A percentile compares a stretch with the other conserved stretches of the same genome.
phyloP scores from a whole-genome alignment of 2,329 filamentous ascomycete genomes.

The Fusarium xylarioides region DNA sequence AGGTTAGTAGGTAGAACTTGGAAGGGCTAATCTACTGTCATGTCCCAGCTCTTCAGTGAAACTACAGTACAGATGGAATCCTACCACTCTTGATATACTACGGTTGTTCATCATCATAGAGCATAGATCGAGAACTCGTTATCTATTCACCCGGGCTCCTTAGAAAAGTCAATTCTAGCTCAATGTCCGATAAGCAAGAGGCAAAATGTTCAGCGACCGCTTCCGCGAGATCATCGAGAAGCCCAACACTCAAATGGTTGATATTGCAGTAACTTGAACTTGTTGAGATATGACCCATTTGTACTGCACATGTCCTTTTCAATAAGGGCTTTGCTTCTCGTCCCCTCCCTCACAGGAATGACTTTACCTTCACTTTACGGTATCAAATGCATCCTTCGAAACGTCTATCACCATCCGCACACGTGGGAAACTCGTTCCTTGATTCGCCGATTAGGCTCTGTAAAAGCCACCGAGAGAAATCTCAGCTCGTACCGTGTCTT shows the following conservation, averaged over 20 bases:
- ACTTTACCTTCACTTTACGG: background rate
- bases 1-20: background rate
- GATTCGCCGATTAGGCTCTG: conserved; percentile 29
- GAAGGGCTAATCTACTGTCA: conserved; percentile 25
- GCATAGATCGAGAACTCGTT: background rate
- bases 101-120: background rate
- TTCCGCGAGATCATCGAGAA: background rate
- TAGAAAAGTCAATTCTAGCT: background rate
- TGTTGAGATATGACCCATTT: background rate
- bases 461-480: conserved; percentile 33
- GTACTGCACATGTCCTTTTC: background rate
- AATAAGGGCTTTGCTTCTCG: background rate
- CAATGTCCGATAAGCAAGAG: background rate
- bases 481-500: conserved; percentile 21
- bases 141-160: background rate
- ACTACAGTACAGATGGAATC: background rate
- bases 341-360: background rate
- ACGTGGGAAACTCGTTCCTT: conserved; percentile 29
- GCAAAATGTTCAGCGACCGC: background rate
- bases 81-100: background rate
- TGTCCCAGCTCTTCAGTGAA: conserved; percentile 21
- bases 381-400: conserved; percentile 5
- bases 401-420: conserved; percentile 28
- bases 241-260: background rate
- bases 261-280: background rate